Evolutionary conservation across 2,329 filamentous ascomycete genomes (phyloP), one percentile per base, ranked within the genome.

Genomic region (Trichophaea hybrida): DNA sequence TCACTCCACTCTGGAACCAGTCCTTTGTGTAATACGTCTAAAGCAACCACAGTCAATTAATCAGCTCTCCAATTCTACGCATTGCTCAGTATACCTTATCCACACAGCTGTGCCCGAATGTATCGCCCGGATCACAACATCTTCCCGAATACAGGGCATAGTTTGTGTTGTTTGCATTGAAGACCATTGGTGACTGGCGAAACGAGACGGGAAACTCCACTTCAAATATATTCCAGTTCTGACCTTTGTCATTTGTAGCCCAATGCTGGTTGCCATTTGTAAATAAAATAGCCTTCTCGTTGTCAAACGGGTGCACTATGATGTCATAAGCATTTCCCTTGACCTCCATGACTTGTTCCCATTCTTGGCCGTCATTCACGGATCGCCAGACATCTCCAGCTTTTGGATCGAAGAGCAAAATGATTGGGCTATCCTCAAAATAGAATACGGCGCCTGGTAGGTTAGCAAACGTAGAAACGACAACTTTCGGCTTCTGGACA

Each of bases 81-180:
- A 17, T 32, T 33, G 48, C 48, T 24, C 48, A n/a, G 60, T 69
- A 65, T 65, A 72, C 75, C 60, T 79, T 73, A 69, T 84, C 80
- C 62, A 79, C 75, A 71, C 85, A 88, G 68, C 80, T 79, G 32
- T 80, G 75, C 49, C 79, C 76, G 15, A 64, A 64, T 17, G 62
- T 59, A 40, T 50, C 53, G 46, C 61, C 63, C 15, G 61, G 51
- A 6, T 78, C 73, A 70, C 86, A 90, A 63, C 82, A 76, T 76
- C 84, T 81, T 70, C 83, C 82, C 70, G 63, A 55, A 44, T 64
- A 70, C 63, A 98, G 80, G 64, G 97, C 86, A 73, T 87, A 88
- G 69, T 91, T 81, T 24, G 85, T 81, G 71, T 98, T 88, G 65
- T 74, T 77, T 58, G 88, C 88, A 72, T 97, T 88, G 74, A 95